Evolutionary conservation across 495 filamentous ascomycete species (phyloP), one percentile per base, ranked within the genome.

Genomic region (Viridothelium virens): DNA sequence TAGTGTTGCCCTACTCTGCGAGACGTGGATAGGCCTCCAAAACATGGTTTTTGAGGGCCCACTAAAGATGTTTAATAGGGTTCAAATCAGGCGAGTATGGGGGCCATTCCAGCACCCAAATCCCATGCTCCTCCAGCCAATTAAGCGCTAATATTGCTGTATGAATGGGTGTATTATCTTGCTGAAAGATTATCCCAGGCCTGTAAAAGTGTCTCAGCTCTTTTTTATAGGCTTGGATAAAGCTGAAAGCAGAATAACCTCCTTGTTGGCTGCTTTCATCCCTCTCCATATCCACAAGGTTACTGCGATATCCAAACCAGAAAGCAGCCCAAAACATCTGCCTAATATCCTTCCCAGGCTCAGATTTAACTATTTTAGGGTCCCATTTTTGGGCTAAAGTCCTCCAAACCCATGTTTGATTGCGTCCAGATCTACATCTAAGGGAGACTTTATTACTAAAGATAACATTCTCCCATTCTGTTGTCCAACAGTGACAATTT

Each of bases 71-170:
- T 33, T 68, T 41, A 44, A 66, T 65, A 18, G 67, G 67, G 33
- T 68, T 68, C 5, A 68, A 44, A 38, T 68, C 63, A 9, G 67
- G 63, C 6, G 67, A 68, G 48, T 66, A 68, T 1, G 67, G 41
- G n/a, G 67, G 67, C 67, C 63, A 68, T 25, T 66, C 63, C 7
- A 68, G 50, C 31, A 47, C 38, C 44, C n/a, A 18, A 16, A 65
- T 61, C 2, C 18, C 48, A 61, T 68, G 37, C 7, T 61, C 48
- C 36, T 66, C 14, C 18, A 68, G 56, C 67, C 63, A 68, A 25
- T 59, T 34, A 18, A 18, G 16, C 18, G 56, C 48, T 3, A 61
- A 33, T 16, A n/a, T 66, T 16, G 47, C 25, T 44, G 31, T 59
- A 37, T 68, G 63, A 47, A 66, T 62, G 36, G 63, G 34, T 2